Evolutionary conservation across 2,329 filamentous ascomycete species (phyloP), one percentile per base, ranked within the genome.

Genomic region (Tolypocladium nubicola): DNA sequence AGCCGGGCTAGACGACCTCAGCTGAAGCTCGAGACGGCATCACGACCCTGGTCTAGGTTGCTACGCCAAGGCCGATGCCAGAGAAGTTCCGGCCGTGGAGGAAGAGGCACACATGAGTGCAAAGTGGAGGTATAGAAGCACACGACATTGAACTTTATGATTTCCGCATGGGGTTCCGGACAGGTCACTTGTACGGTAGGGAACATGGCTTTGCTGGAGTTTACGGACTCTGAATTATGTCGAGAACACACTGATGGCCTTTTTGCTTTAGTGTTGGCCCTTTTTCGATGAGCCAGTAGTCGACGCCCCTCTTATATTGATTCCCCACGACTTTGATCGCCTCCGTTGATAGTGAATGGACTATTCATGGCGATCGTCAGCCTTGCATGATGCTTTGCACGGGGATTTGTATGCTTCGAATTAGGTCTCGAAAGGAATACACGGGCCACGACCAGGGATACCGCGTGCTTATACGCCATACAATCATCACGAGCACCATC

Each of bases 21-120:
- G 10, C 63, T 67, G 58, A 67, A 65, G 59, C 60, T 63, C 30
- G 66, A 69, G 56, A 61, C 57, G 1, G 41, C 53, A 10, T 37
- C 57, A 23, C 57, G 55, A 21, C 49, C 61, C 8, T 66, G 65
- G 64, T 58, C 57, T 52, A 69, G 66, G 61, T 57, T 64, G 47
- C 64, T 63, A 58, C 63, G 58, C 40, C 62, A 63, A 52, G 57
- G 64, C 13, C 52, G 58, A 30, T 64, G 64, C 45, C 61, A 61
- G 52, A 30, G 23, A 4, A 47, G 19, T 14, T 21, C 21, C 16
- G 9, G 45, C 26, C 30, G 50, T 11, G 53, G 41, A 39, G 14
- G 50, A 8, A 54, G 52, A n/a, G 21, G 55, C 54, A 55, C 26
- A 19, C 58, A 41, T 52, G 37, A 54, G 21, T 55, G 47, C 52